These are phyloP conservation scores for Ogataea neopini DNA, from an alignment of 805 yeast species.

Conservation along the genomic window DNA sequence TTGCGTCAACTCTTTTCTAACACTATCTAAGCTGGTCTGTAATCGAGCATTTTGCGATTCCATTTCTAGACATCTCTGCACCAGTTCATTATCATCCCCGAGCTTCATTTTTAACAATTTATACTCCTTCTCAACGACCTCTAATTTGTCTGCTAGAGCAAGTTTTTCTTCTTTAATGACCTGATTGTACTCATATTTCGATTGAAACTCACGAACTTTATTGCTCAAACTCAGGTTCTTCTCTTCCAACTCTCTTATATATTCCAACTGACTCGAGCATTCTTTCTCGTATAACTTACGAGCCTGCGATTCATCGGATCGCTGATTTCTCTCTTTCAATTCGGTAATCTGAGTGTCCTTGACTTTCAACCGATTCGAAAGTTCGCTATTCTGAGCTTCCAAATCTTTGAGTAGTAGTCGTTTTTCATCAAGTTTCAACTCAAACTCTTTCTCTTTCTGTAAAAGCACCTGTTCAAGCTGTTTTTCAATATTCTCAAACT, in stretches of 20 bases:
- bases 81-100: conserved; percentile 7
- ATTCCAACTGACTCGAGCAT: conserved; percentile 42
- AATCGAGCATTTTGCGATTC: conserved; percentile 6
- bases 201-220: conserved; percentile 50
- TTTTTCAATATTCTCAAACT: conserved; percentile 19
- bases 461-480: conserved; percentile 9
- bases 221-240: conserved; percentile 54
- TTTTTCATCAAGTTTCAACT: conserved; percentile 6
- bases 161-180: conserved; percentile 57
- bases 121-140: conserved; percentile 42
- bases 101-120: neutral
- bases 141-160: conserved; percentile 43
- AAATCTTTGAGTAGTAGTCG: conserved; percentile 1
- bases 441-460: conserved; percentile 4
- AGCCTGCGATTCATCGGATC: conserved; percentile 31
- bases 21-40: neutral
- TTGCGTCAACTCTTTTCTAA: conserved; percentile 11
- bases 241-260: conserved; percentile 49
- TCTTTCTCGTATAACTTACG: conserved; percentile 33
- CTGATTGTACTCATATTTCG: conserved; percentile 48
- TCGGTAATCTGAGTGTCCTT: conserved; percentile 17
- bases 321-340: conserved; percentile 6
- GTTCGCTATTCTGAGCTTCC: conserved; percentile 26
- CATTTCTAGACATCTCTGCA: conserved; percentile 9
- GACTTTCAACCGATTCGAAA: conserved; percentile 14